Conservation (phyloP, 2,329 filamentous ascomycete genomes). For the Corynespora cassiicola region DNA sequence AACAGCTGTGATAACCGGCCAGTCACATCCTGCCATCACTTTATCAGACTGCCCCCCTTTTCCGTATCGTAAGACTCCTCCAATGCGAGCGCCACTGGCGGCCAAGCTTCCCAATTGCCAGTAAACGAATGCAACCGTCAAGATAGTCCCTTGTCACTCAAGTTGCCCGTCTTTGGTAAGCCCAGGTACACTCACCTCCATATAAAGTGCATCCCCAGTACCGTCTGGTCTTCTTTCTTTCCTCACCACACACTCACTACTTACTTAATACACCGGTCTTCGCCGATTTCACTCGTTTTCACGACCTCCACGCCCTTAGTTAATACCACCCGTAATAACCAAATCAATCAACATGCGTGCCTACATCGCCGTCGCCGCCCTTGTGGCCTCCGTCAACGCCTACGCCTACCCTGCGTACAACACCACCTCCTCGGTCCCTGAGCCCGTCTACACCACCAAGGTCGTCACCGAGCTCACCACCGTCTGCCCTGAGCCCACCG, state of each 20-base stretch:
- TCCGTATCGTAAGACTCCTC: slow-evolving; percentile 32
- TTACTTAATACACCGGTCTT: slow-evolving; percentile 45
- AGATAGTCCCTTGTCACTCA: slow-evolving; percentile 30
- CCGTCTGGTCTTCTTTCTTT: slow-evolving; percentile 19
- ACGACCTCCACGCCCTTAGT: slow-evolving; percentile 36
- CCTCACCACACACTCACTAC: slow-evolving; percentile 47
- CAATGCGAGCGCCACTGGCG: slow-evolving; percentile 28
- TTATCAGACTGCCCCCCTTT: slow-evolving; percentile 37
- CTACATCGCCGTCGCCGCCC: slow-evolving; percentile 39
- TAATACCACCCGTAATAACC: slow-evolving; percentile 44
- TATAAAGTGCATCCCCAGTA: slow-evolving; percentile 42
- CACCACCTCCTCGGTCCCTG: slow-evolving; percentile 21
- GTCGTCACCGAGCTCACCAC: slow-evolving; percentile 28
- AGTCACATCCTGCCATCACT: slow-evolving; percentile 25
- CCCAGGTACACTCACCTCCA: slow-evolving; percentile 27
- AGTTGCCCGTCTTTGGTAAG: slow-evolving; percentile 30
- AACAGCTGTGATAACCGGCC: slow-evolving; percentile 30
- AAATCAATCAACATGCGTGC: slow-evolving; percentile 48
- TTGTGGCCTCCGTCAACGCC: slow-evolving; percentile 35
- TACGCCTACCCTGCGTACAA: slow-evolving; percentile 23
- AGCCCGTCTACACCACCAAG: slow-evolving; percentile 35
- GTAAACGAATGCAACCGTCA: slow-evolving; percentile 33
- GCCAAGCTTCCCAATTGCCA: slow-evolving; percentile 30
- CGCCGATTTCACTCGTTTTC: slow-evolving; percentile 50
- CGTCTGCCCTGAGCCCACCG: slow-evolving; percentile 29